These are phyloP conservation scores for Panicum miliaceum DNA, from an alignment of 176 grass and related monocot genomes.

Conservation along the genomic window DNA sequence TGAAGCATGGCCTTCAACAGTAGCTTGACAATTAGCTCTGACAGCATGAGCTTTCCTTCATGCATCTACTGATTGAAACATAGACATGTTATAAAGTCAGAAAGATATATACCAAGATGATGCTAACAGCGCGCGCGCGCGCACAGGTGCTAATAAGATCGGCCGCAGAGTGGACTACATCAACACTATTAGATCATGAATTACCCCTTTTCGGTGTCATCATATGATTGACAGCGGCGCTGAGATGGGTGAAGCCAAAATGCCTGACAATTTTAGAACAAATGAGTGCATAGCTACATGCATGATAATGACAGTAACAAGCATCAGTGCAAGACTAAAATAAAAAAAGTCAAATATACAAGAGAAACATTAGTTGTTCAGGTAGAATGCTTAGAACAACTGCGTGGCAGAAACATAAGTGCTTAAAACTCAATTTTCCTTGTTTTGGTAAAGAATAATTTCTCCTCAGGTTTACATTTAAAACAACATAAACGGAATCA, in stretches of 20 bases:
- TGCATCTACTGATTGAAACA: slow-evolving; percentile 62
- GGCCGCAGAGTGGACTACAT: neutral
- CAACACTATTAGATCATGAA: neutral
- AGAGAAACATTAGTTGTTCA: neutral
- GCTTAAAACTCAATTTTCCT: neutral
- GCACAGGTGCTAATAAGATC: neutral
- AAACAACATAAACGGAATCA: neutral
- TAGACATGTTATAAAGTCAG: neutral
- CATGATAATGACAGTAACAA: neutral
- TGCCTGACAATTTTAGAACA: slow-evolving; percentile 59
- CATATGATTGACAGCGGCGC: slow-evolving; percentile 65
- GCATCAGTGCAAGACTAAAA: neutral
- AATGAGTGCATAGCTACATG: slow-evolving; percentile 52
- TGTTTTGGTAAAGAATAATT: neutral
- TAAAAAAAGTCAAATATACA: neutral
- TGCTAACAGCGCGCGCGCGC: neutral
- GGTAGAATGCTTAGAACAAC: neutral
- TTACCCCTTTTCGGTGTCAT: slow-evolving; percentile 64
- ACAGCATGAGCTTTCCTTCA: slow-evolving; percentile 72
- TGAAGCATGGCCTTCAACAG: slow-evolving; percentile 76
- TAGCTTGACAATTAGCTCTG: slow-evolving; percentile 58
- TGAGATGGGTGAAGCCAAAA: slow-evolving; percentile 71
- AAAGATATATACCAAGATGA: neutral
- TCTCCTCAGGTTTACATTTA: neutral
- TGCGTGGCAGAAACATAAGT: neutral